Percentiles rank a stretch among this genome's conserved stretches.
Evolutionary conservation across 2,329 filamentous ascomycete species (phyloP).

Genomic region (Stagonosporopsis vannaccii): DNA sequence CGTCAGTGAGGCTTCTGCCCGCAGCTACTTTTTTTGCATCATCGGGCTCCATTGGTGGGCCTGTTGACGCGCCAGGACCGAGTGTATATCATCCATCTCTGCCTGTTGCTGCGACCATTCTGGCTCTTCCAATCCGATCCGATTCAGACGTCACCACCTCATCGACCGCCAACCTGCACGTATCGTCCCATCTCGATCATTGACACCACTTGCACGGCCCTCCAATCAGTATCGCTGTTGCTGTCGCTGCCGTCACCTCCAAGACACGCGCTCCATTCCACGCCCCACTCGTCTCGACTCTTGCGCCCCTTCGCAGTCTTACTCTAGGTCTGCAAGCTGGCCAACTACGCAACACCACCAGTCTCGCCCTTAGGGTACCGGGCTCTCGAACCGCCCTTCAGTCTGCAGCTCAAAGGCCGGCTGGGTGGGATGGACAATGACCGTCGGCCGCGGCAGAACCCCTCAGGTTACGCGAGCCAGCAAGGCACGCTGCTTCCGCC

Average conservation of each 20-base stretch:
- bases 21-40: conserved; percentile 40
- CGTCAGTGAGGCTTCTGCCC: conserved; percentile 47
- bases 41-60: conserved; percentile 48
- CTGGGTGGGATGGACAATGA: conserved; percentile 78
- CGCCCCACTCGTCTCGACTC: conserved; percentile 16
- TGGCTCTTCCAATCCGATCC: conserved; percentile 35
- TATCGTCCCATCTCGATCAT: conserved; percentile 19
- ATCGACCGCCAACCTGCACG: conserved; percentile 3
- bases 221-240: conserved; percentile 24
- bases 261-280: conserved; percentile 15
- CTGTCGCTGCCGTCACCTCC: conserved; percentile 17
- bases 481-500: conserved; percentile 56
- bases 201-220: conserved; percentile 14
- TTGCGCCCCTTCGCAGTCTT: conserved; percentile 26
- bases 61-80: conserved; percentile 43
- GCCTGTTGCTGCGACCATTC: conserved; percentile 39
- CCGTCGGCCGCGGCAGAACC: conserved; percentile 76
- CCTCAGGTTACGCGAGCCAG: conserved; percentile 66
- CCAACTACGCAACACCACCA: conserved; percentile 67
- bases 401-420: conserved; percentile 61
- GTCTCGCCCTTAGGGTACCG: conserved; percentile 71
- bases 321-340: conserved; percentile 65
- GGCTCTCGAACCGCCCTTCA: conserved; percentile 64
- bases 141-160: conserved; percentile 39
- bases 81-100: conserved; percentile 51